Conservation (phyloP, 768 basidiomycete genomes). For the Rhizopogon sp. region DNA sequence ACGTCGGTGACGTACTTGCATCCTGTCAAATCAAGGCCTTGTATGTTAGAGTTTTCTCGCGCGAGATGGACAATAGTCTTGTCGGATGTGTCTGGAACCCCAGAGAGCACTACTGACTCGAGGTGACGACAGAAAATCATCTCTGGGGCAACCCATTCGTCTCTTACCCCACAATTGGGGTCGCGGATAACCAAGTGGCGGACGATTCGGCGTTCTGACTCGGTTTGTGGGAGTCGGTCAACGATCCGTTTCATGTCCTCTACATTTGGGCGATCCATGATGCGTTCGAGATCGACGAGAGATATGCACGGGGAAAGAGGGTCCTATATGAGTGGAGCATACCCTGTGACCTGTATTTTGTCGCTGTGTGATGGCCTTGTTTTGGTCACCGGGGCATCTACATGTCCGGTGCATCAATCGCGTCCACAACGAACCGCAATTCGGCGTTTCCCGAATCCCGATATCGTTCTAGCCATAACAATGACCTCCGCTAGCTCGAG, state of each 20-base stretch:
- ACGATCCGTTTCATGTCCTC: conserved; percentile 56
- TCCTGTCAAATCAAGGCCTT: conserved; percentile 70
- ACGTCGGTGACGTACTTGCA: conserved; percentile 75
- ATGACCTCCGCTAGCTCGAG: conserved; percentile 36
- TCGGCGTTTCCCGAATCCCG: not conserved
- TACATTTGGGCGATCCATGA: conserved; percentile 23
- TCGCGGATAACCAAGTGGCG: conserved; percentile 54
- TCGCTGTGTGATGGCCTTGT: not conserved
- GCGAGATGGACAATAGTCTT: conserved; percentile 62
- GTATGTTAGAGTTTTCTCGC: conserved; percentile 55
- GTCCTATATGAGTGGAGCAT: not conserved
- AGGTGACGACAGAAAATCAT: conserved; percentile 60
- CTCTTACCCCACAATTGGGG: conserved; percentile 36
- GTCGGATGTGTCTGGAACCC: conserved; percentile 65
- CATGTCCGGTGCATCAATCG: not conserved
- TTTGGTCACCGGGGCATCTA: not conserved
- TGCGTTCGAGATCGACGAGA: not conserved
- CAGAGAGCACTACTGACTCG: conserved; percentile 62
- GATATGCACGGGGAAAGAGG: not conserved
- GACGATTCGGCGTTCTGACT: conserved; percentile 54
- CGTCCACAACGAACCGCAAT: not conserved
- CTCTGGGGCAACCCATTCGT: conserved; percentile 55
- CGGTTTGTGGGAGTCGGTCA: conserved; percentile 55
- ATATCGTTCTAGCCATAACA: not conserved
- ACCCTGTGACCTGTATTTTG: not conserved